These are phyloP conservation scores for Fusarium longipes DNA, from an alignment of 2,329 filamentous ascomycete species.

Conservation along the genomic window DNA sequence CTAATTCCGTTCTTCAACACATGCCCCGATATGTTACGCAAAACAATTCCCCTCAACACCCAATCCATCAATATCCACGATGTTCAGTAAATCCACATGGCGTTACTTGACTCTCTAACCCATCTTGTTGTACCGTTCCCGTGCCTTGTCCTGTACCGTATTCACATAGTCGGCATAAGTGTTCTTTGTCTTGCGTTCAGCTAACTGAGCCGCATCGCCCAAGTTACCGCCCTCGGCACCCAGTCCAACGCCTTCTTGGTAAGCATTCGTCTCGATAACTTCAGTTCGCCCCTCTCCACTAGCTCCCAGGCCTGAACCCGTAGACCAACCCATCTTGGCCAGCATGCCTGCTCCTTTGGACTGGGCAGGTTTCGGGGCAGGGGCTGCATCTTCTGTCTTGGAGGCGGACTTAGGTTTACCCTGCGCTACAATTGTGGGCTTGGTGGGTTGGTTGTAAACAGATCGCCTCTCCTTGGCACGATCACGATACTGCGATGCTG, in stretches of 20 bases:
- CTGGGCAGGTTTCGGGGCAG: slow-evolving; percentile 50
- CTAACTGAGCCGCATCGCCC: slow-evolving; percentile 74
- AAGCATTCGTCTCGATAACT: slow-evolving; percentile 72
- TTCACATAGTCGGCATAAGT: slow-evolving; percentile 72
- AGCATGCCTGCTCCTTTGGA: slow-evolving; percentile 75
- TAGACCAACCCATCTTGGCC: slow-evolving; percentile 78
- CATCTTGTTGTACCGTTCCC: slow-evolving; percentile 72
- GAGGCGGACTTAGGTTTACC: slow-evolving; percentile 49
- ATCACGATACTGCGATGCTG: slow-evolving; percentile 66
- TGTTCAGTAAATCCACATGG: background rate
- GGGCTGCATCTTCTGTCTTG: slow-evolving; percentile 36
- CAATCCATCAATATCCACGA: slow-evolving; percentile 5
- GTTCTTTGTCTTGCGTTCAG: slow-evolving; percentile 69
- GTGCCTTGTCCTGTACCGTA: slow-evolving; percentile 72
- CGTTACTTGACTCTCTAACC: slow-evolving; percentile 19
- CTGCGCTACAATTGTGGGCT: slow-evolving; percentile 56
- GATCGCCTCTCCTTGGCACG: slow-evolving; percentile 74
- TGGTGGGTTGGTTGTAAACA: slow-evolving; percentile 70
- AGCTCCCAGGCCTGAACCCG: slow-evolving; percentile 72
- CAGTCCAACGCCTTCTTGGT: slow-evolving; percentile 75
- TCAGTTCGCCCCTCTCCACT: slow-evolving; percentile 71
- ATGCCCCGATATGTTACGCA: background rate
- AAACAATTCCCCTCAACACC: slow-evolving; percentile 11
- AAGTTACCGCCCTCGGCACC: slow-evolving; percentile 76
- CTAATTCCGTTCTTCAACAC: background rate